Conservation (phyloP, 805 yeast genomes). For the Cephaloascus fragrans region DNA sequence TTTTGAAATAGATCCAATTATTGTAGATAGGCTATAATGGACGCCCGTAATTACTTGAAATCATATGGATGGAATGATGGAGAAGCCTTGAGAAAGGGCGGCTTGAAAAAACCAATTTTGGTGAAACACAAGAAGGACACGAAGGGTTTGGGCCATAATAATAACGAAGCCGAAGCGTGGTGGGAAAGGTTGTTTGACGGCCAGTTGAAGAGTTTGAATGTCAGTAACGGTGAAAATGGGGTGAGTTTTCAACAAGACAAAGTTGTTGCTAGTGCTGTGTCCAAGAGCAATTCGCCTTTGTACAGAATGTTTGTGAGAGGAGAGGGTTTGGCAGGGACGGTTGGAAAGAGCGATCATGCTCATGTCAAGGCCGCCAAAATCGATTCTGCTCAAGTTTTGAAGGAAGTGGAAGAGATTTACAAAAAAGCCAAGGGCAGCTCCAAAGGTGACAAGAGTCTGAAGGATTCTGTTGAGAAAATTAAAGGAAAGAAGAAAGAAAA, state of each 20-base stretch:
- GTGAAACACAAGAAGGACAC: slow-evolving; percentile 87
- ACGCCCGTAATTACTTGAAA: slow-evolving; percentile 61
- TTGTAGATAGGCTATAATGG: slow-evolving; percentile 37
- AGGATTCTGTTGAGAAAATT: background rate
- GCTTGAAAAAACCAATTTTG: slow-evolving; percentile 73
- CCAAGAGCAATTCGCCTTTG: slow-evolving; percentile 56
- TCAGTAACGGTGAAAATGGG: slow-evolving; percentile 21
- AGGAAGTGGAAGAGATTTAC: slow-evolving; percentile 24
- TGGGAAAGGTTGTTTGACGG: slow-evolving; percentile 97
- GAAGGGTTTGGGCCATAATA: slow-evolving; percentile 76
- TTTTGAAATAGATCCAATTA: background rate
- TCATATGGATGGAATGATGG: slow-evolving; percentile 93
- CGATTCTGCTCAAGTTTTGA: slow-evolving; percentile 7
- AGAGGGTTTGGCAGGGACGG: slow-evolving; percentile 73
- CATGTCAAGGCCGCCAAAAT: slow-evolving; percentile 5
- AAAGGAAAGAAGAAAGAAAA: slow-evolving; percentile 21
- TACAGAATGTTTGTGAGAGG: slow-evolving; percentile 86
- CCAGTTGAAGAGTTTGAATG: slow-evolving; percentile 71
- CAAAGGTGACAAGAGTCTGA: slow-evolving; percentile 21
- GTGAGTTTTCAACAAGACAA: slow-evolving; percentile 49
- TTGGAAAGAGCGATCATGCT: slow-evolving; percentile 25
- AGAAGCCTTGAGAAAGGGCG: slow-evolving; percentile 71
- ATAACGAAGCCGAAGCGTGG: slow-evolving; percentile 82
- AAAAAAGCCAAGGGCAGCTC: slow-evolving; percentile 17
- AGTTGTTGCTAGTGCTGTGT: slow-evolving; percentile 33